Evolutionary conservation across 345 rosid species (phyloP).

Genomic region (Psidium guajava): DNA sequence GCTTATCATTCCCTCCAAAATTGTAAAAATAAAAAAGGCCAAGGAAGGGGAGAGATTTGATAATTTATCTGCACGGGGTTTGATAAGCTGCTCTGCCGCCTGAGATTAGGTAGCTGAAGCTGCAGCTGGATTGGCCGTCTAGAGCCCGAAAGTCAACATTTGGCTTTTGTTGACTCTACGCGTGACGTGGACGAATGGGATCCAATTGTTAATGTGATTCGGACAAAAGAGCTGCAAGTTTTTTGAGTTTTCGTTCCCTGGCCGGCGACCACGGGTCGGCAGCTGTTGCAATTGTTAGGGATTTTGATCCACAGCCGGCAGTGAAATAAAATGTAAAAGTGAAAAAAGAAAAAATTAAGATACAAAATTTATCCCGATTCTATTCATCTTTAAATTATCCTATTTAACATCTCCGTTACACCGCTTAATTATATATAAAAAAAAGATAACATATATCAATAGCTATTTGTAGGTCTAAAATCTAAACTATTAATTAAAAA

Average conservation of each 20-base stretch:
- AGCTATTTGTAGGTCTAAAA: no score
- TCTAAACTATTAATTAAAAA: no score
- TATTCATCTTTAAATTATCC: no score
- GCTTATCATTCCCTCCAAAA: background rate
- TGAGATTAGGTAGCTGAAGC: background rate
- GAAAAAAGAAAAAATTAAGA: no score
- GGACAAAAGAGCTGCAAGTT: background rate
- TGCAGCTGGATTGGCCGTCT: background rate
- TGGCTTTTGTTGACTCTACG: background rate
- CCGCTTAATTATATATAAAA: no score
- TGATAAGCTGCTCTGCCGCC: background rate
- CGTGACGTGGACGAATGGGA: accelerated
- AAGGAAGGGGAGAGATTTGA: no score
- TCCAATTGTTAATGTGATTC: background rate
- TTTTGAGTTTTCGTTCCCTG: background rate
- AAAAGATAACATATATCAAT: no score
- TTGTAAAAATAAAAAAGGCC: no score
- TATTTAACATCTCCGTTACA: no score
- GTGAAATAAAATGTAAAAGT: no score
- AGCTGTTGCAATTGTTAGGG: background rate
- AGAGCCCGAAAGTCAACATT: background rate
- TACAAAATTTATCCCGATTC: no score
- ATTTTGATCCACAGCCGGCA: no score
- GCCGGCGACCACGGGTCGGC: background rate
- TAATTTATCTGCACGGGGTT: background rate